A percentile compares a stretch with the other conserved stretches of the same genome.
Conservation (phyloP, 2,329 filamentous ascomycete species). For the Cercospora canescens region DNA sequence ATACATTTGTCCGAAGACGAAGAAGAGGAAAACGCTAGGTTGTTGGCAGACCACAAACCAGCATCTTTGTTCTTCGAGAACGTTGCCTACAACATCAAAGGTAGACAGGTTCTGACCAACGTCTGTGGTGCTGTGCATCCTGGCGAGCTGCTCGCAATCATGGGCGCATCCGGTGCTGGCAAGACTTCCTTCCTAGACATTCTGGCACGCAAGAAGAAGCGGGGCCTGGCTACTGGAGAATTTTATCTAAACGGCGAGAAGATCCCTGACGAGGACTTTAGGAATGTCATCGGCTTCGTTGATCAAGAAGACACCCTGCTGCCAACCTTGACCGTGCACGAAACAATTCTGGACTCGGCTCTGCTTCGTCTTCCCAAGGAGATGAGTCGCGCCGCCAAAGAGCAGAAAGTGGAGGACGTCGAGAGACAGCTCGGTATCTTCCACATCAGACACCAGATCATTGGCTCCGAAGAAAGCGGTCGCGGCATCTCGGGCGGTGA, state of each 20-base stretch:
- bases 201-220: slow-evolving; percentile 93
- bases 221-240: slow-evolving; percentile 73
- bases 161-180: slow-evolving; percentile 95
- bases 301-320: slow-evolving; percentile 98
- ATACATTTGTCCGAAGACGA: slow-evolving; percentile 80
- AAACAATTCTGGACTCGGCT: slow-evolving; percentile 94
- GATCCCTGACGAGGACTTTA: slow-evolving; percentile 80
- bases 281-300: slow-evolving; percentile 91
- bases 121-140: slow-evolving; percentile 87
- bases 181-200: slow-evolving; percentile 98
- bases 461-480: slow-evolving; percentile 93
- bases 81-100: slow-evolving; percentile 82
- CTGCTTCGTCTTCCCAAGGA: slow-evolving; percentile 86
- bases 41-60: slow-evolving; percentile 89
- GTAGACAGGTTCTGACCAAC: slow-evolving; percentile 77
- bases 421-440: slow-evolving; percentile 94
- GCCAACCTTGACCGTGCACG: slow-evolving; percentile 92
- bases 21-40: slow-evolving; percentile 78
- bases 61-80: slow-evolving; percentile 86
- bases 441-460: slow-evolving; percentile 90
- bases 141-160: slow-evolving; percentile 95
- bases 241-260: slow-evolving; percentile 95
- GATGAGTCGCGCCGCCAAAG: slow-evolving; percentile 85
- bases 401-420: slow-evolving; percentile 87
- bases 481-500: slow-evolving; percentile 96